Base-by-base conservation (phyloP, 2,329 filamentous ascomycete genomes). In the Penicillium sp. region DNA sequence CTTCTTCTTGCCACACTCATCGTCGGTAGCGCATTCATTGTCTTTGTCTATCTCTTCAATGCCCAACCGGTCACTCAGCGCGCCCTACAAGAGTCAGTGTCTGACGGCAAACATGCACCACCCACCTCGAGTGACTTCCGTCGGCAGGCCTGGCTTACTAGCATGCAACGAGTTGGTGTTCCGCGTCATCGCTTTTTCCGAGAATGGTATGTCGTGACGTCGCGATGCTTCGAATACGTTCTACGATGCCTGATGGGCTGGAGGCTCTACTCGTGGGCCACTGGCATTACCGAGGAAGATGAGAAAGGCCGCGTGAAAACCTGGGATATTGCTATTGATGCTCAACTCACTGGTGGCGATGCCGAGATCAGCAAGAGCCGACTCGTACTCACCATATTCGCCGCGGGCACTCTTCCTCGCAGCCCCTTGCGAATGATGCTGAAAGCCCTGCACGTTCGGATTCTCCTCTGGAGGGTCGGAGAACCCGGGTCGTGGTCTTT, bases 271-370 rank as follows among this genome's bases (percentile, higher is more conserved):
- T 84, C 89, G 41, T 76, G 81, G 59, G 69, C 94, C 26, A 91
- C 86, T 2, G 87, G 88, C 0, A 79, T 86, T 33, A 91, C 84
- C 2, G 81, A 85, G 51, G 88, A 95, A 42, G 84, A 94, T 62
- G 91, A 96, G 63, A 80, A 78, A 36, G 90, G 87, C 5, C 80
- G 91, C 18, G 78, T 94, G 56, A 93, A 94, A 68, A 87, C 89
- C 0, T 97, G 91, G 91, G 79, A 84, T 21, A 95, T 95, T 57
- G 90, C 90, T 10, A 78, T 96, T 39, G 91, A 97, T 64, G 89
- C 91, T 17, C 91, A 96, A 63, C 76, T 97, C 14, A 87, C 87
- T 7, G 91, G 91, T 28, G 90, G 91, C 10, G 91, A 96, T 64
- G 79, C 84, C 7, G 87, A 94, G 62, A 86, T 96, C 53, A 94